phyloP scores from a whole-genome alignment of 2,329 filamentous ascomycete genomes.

The Beauveria sp. region DNA sequence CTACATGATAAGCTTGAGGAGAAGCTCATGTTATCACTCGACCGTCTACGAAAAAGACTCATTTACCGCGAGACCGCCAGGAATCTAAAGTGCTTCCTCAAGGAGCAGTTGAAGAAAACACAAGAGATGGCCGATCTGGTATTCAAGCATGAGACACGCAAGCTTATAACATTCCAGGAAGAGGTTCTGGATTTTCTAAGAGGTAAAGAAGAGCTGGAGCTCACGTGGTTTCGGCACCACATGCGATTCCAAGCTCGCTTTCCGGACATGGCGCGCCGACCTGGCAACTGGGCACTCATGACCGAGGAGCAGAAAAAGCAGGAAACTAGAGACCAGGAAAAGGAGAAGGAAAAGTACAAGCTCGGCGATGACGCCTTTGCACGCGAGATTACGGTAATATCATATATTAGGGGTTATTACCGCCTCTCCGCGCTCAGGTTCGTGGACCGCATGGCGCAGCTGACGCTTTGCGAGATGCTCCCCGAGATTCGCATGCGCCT shows the following conservation, averaged over 20 bases:
- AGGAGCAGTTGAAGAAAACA: slow-evolving; percentile 29
- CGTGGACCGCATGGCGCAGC: slow-evolving; percentile 45
- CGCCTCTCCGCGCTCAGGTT: slow-evolving; percentile 57
- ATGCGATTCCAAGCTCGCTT: slow-evolving; percentile 38
- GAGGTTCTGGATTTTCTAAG: slow-evolving; percentile 39
- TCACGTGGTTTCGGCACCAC: slow-evolving; percentile 41
- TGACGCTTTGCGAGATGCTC: slow-evolving; percentile 41
- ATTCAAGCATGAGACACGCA: slow-evolving; percentile 44
- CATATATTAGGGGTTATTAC: slow-evolving; percentile 62
- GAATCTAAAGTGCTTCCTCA: slow-evolving; percentile 38
- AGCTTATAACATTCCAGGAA: slow-evolving; percentile 50
- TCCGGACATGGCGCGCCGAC: slow-evolving; percentile 19
- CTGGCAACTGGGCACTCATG: slow-evolving; percentile 36
- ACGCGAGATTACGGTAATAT: slow-evolving; percentile 53
- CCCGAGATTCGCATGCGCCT: slow-evolving; percentile 34
- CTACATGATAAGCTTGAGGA: slow-evolving; percentile 37
- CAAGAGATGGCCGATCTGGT: slow-evolving; percentile 32
- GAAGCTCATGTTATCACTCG: slow-evolving; percentile 41
- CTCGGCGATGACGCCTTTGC: slow-evolving; percentile 51
- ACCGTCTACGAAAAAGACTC: slow-evolving; percentile 36
- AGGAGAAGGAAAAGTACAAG: slow-evolving; percentile 35
- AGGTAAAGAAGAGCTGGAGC: slow-evolving; percentile 34
- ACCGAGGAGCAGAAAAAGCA: slow-evolving; percentile 38
- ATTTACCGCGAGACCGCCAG: slow-evolving; percentile 41
- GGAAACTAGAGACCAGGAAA: slow-evolving; percentile 35